Conservation (phyloP, 2,329 filamentous ascomycete genomes). For the Capronia coronata region DNA sequence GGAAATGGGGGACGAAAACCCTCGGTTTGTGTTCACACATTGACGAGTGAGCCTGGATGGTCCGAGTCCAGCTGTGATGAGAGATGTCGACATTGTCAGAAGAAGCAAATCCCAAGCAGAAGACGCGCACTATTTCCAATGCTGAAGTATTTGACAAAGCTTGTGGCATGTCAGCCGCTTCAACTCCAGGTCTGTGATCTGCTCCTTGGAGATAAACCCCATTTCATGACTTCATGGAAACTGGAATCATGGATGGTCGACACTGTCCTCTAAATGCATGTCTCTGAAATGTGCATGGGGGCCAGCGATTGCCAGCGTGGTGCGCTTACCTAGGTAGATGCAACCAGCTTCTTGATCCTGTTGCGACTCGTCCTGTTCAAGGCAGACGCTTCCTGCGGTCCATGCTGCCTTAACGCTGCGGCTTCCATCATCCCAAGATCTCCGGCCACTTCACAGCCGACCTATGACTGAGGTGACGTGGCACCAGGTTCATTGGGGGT, state of each 20-base stretch:
- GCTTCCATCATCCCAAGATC: neutral
- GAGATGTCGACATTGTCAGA: neutral
- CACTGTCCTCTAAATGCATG: too few species aligned
- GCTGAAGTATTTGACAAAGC: neutral
- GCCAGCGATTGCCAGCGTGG: too few species aligned
- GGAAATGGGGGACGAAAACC: slow-evolving; percentile 41
- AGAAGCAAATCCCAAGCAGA: neutral
- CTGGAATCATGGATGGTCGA: too few species aligned
- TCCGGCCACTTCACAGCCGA: neutral
- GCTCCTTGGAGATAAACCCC: too few species aligned
- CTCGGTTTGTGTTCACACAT: slow-evolving; percentile 34
- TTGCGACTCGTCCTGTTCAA: neutral
- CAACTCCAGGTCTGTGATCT: too few species aligned
- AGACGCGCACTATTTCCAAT: too few species aligned
- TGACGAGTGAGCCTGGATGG: slow-evolving; percentile 26
- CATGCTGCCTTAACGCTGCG: neutral
- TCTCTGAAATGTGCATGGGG: too few species aligned
- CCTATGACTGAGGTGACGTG: slow-evolving; percentile 3
- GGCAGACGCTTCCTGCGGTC: neutral
- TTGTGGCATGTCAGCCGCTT: too few species aligned
- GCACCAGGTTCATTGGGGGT: neutral
- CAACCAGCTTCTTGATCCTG: too few species aligned
- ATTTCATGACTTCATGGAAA: too few species aligned
- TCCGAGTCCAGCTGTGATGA: neutral
- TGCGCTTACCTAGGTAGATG: too few species aligned